Conservation (phyloP, 2,329 filamentous ascomycete species). For the Botrytis byssoidea region DNA sequence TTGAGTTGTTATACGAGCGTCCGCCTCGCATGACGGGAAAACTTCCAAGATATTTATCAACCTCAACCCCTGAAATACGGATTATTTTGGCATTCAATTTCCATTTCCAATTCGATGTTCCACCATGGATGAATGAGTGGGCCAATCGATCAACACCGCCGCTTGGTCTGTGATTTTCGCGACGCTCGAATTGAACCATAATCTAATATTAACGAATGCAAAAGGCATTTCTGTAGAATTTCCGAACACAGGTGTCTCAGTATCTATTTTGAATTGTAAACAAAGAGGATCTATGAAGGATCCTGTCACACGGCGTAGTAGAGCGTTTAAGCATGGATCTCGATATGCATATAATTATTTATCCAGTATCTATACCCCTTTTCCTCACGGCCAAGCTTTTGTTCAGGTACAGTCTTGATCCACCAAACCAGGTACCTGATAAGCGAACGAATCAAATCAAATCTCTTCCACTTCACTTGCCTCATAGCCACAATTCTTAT, state of each 20-base stretch:
- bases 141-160: conserved; percentile 12
- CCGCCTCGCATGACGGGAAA: neutral
- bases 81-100: conserved; percentile 8
- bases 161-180: conserved; percentile 1
- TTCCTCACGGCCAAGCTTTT: conserved; percentile 5
- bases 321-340: neutral
- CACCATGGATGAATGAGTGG: conserved; percentile 4
- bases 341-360: neutral
- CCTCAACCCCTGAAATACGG: conserved; percentile 11
- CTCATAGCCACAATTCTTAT: conserved; percentile 15
- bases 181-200: neutral
- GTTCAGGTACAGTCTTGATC: neutral
- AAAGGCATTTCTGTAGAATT: neutral
- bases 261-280: neutral
- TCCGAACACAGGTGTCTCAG: neutral
- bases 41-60: conserved; percentile 3
- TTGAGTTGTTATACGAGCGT: neutral
- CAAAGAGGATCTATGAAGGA: neutral
- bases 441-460: conserved; percentile 12
- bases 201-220: neutral
- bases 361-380: neutral
- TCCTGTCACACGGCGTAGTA: neutral
- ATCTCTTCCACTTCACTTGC: neutral
- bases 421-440: neutral
- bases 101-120: neutral